Conservation (phyloP, 2,329 filamentous ascomycete species). For the Neofusicoccum laricinum region DNA sequence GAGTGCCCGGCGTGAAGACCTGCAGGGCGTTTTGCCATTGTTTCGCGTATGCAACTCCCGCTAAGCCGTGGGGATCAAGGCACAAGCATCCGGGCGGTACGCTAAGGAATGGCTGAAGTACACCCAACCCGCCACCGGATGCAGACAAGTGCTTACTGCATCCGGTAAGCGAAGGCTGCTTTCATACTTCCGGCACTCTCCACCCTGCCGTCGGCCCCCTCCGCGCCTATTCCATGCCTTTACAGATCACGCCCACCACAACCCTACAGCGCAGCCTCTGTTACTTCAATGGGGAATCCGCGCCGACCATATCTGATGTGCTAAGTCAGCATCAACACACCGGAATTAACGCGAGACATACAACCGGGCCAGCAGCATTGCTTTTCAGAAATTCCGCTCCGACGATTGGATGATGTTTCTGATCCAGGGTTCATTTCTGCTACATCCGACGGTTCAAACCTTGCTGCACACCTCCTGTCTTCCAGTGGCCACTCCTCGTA, state of each 20-base stretch:
- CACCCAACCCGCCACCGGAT: background rate
- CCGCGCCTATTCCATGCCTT: background rate
- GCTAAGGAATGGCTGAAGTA: background rate
- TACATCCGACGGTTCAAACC: too few species aligned
- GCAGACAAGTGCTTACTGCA: background rate
- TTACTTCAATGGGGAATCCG: background rate
- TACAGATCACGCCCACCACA: background rate
- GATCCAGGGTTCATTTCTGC: too few species aligned
- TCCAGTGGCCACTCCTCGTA: too few species aligned
- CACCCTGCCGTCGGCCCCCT: background rate
- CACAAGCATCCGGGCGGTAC: background rate
- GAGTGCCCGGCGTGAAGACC: constrained; percentile 10
- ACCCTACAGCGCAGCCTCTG: background rate
- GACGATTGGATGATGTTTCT: too few species aligned
- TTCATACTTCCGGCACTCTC: background rate
- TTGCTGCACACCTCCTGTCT: too few species aligned
- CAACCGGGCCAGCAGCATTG: too few species aligned
- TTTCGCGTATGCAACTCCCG: background rate
- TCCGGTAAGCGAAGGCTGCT: background rate
- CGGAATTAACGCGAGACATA: too few species aligned
- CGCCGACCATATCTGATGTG: background rate
- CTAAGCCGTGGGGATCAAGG: background rate
- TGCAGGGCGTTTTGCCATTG: background rate
- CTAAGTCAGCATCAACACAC: too few species aligned
- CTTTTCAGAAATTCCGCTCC: too few species aligned